Evolutionary conservation across 1,284 basidiomycete genomes (phyloP), one percentile per base, ranked within the genome.

Genomic region (Leccinum fuscescens): DNA sequence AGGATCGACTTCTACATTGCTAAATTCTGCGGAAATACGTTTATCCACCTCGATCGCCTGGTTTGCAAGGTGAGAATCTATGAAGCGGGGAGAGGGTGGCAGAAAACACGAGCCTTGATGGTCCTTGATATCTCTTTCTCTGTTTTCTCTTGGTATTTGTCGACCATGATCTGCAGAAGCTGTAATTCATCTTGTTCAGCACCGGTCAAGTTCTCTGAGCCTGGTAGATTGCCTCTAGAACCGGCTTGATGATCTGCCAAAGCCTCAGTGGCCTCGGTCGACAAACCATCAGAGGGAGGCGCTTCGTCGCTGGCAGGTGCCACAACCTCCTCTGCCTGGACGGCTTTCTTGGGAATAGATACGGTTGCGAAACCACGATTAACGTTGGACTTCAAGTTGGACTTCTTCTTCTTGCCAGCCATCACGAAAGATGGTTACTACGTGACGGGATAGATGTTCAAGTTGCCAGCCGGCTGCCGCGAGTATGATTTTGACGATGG

Each of bases 41-140:
- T 89, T 84, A 59, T 99, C 96, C 64, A 85, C 88, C 63, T 96
- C 93, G 62, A 98, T 86, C 15, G 82, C 77, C 94, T 96, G 54
- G 27, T 24, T 48, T 39, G 20, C 14, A 33, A 8, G 24, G 17
- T 63, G 22, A 62, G 48, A 42, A 17, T 50, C 20, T 44, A 48
- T 63, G 63, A 29, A 11, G 9, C n/a, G 46, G 35, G 33, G 27
- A 59, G 12, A 42, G 56, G 8, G 52, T 31, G 33, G 29, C n/a
- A 17, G 35, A 15, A 54, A 20, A 42, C 51, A 62, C 61, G 60
- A 63, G 78, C 83, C 75, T 83, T 85, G 61, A 85, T 64, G 27
- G 77, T 74, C 68, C 94, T 83, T 2, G 80, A 75, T 57, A 96
- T 86, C 67, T 98, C 97, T 75, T 91, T 96, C 71, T 98, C 94